Base-by-base conservation (phyloP, 139 green algal genomes). In the Coelastrella sp. region DNA sequence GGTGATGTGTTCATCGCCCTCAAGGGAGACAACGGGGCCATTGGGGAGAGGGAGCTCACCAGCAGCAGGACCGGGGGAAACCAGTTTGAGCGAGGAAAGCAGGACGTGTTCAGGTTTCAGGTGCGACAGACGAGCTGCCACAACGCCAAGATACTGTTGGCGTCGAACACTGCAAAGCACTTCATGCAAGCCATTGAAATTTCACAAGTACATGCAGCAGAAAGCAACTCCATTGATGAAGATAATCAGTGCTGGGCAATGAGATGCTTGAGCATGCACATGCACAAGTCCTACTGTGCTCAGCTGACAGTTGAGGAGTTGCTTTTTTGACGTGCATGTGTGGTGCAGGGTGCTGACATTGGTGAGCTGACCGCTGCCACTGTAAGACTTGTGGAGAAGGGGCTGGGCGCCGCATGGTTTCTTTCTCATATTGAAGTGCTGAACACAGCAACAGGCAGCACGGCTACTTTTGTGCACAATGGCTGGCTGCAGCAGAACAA, bases 41-140 rank as follows among this genome's bases (percentile, higher is more conserved):
- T 94, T 89, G 93, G 93, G 17, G 93, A 95, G 88, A 91, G 87
- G 15, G 58, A 85, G 83, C 91, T 95, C 49, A 85, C 61, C 78
- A 80, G 15, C 60, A 93, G 87, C 78, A 85, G 6, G 75, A 90
- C 58, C 58, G 49, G 60, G 56, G 87, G 56, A 89, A 95, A 84
- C 72, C n/a, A 57, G 14, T 90, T 82, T 84, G 85, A 90, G 56
- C 11, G 85, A 60, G 85, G 85, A 11, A n/a, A 68, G 60, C 63
- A 88, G 58, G 82, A 88, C 61, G 60, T 76, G 58, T 82, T 81
- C 65, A 60, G 14, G 35, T 27, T 65, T 20, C 84, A 65, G 65
- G 68, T 78, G 84, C 17, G 27, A 27, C 27, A 12, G 5, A 70
- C 63, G 5, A 70, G 14, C 63, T 20, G 63, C 63, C 14, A 20